phyloP scores from a whole-genome alignment of 495 filamentous ascomycete species.

The Aspergillus baeticus region DNA sequence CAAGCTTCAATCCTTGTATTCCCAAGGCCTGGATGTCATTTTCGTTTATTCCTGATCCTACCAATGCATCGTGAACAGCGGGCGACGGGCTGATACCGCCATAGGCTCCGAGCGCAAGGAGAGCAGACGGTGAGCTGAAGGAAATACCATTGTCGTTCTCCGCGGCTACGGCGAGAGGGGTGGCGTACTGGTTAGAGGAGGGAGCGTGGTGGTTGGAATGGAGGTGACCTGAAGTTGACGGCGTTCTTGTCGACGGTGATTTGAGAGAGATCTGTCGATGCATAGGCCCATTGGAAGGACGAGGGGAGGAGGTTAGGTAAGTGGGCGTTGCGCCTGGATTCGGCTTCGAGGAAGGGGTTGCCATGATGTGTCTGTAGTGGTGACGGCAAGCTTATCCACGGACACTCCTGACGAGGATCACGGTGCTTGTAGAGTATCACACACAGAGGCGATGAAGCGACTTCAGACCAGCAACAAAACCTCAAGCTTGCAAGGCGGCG shows the following conservation, averaged over 20 bases:
- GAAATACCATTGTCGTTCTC: constrained; percentile 42
- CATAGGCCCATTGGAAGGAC: constrained; percentile 38
- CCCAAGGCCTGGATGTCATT: constrained; percentile 45
- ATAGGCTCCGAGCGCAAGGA: constrained; percentile 43
- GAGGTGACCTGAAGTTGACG: constrained; percentile 36
- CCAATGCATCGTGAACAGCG: constrained; percentile 40
- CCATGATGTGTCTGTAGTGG: constrained; percentile 25
- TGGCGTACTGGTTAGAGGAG: constrained; percentile 42
- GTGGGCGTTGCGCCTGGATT: constrained; percentile 45
- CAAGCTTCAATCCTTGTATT: constrained; percentile 42
- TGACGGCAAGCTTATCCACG: background rate
- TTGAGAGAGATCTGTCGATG: constrained; percentile 42
- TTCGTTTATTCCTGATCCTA: constrained; percentile 41
- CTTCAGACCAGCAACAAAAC: background rate
- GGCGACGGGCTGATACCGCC: constrained; percentile 44
- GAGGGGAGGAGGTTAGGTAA: constrained; percentile 47
- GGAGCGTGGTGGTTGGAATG: constrained; percentile 23
- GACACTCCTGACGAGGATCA: background rate
- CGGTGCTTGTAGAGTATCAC: background rate
- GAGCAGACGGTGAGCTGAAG: constrained; percentile 47
- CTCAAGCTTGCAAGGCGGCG: background rate
- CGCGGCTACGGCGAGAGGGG: constrained; percentile 35
- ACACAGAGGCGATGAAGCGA: background rate
- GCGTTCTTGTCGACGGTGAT: constrained; percentile 45
- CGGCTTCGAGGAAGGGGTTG: constrained; percentile 45